These are phyloP conservation scores for Adansonia grandidieri DNA, from an alignment of 441 rosid genomes.

Conservation along the genomic window DNA sequence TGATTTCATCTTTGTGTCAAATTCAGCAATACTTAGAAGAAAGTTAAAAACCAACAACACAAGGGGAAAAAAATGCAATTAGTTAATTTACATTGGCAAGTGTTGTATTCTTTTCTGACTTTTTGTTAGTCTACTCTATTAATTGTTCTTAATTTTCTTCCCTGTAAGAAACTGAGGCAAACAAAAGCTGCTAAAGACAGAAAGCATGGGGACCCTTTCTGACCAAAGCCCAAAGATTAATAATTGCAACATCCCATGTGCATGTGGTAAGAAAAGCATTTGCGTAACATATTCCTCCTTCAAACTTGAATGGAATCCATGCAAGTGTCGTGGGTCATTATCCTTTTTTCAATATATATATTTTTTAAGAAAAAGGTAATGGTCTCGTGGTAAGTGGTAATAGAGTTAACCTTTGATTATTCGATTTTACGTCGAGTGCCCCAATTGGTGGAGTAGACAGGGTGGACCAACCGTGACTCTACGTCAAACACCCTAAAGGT, in stretches of 20 bases:
- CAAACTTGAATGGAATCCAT: constrained; percentile 17
- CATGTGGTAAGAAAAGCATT: constrained; percentile 35
- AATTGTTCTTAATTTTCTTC: constrained; percentile 20
- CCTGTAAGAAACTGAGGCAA: constrained; percentile 10
- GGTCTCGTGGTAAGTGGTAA: too few species aligned
- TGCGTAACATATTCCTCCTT: constrained; percentile 7
- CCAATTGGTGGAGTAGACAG: too few species aligned
- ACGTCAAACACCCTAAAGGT: too few species aligned
- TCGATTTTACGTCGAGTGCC: too few species aligned
- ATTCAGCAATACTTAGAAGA: not conserved
- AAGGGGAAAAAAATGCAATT: not conserved
- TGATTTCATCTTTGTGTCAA: not conserved
- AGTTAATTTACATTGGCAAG: not conserved
- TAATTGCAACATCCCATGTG: constrained; percentile 32
- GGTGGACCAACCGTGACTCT: too few species aligned
- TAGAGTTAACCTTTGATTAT: too few species aligned
- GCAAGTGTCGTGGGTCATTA: too few species aligned
- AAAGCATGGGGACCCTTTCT: constrained; percentile 27
- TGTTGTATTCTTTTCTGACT: not conserved
- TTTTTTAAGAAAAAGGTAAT: too few species aligned
- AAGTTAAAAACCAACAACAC: not conserved
- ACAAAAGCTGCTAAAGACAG: constrained; percentile 27
- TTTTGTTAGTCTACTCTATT: not conserved
- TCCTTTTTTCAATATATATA: too few species aligned
- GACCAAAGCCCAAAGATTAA: not conserved